Evolutionary conservation across 2,329 filamentous ascomycete genomes (phyloP).

Genomic region (Botrytis sinoallii): DNA sequence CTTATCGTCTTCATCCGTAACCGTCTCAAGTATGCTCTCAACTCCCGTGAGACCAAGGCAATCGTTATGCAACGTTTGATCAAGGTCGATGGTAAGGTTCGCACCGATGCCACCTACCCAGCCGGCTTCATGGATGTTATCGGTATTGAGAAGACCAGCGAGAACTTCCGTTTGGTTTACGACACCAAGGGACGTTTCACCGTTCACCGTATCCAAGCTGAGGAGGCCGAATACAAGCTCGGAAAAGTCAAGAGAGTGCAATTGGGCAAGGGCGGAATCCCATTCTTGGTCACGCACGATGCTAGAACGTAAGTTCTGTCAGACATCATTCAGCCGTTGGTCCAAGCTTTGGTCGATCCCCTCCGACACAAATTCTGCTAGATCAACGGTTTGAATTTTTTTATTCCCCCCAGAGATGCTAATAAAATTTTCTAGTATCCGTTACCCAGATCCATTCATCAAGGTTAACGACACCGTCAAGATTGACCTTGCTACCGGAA

Average conservation of each 20-base stretch:
- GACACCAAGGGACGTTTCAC: constrained; percentile 99
- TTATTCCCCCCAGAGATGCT: constrained; percentile 33
- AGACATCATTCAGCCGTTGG: constrained; percentile 99
- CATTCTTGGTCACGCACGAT: constrained; percentile 99
- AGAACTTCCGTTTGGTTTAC: constrained; percentile 99
- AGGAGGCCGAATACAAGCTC: constrained; percentile 99
- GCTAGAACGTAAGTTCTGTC: constrained; percentile 99
- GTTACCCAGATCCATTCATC: constrained; percentile 96
- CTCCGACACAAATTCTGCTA: constrained; percentile 32
- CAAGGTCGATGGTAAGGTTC: constrained; percentile 99
- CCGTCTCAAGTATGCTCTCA: constrained; percentile 99
- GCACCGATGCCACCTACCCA: constrained; percentile 97
- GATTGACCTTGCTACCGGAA: constrained; percentile 94
- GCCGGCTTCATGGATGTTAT: constrained; percentile 99
- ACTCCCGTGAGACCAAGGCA: constrained; percentile 93
- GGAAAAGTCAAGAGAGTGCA: constrained; percentile 99
- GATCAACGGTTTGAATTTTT: constrained; percentile 38
- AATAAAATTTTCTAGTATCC: constrained; percentile 66
- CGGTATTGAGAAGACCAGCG: constrained; percentile 98
- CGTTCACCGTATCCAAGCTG: constrained; percentile 96
- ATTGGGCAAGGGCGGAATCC: constrained; percentile 98
- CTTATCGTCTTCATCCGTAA: constrained; percentile 97
- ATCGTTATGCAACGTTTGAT: constrained; percentile 99
- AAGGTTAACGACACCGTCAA: constrained; percentile 99
- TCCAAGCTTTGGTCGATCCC: constrained; percentile 88